phyloP scores from a whole-genome alignment of 176 grass and related monocot genomes.

The Triticum dicoccoides region DNA sequence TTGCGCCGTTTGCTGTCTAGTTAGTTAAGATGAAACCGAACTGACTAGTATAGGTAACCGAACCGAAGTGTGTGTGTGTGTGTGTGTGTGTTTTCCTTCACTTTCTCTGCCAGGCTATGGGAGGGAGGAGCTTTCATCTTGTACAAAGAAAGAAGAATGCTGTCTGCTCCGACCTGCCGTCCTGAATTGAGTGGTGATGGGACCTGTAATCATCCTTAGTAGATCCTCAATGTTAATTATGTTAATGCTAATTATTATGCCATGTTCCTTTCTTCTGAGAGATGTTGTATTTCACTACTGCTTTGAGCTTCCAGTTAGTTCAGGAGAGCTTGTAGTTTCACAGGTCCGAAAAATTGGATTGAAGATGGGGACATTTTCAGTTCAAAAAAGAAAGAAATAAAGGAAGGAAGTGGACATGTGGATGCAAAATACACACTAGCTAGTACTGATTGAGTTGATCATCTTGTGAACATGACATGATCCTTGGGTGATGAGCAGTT shows the following conservation, averaged over 20 bases:
- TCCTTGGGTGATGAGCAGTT: neutral
- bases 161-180: slow-evolving; percentile 35
- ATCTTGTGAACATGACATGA: neutral
- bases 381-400: no score
- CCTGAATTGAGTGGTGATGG: slow-evolving; percentile 36
- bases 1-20: slow-evolving; percentile 45
- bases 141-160: slow-evolving; percentile 50
- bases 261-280: neutral
- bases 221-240: slow-evolving; percentile 35
- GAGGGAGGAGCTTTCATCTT: slow-evolving; percentile 39
- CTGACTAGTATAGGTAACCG: slow-evolving; percentile 55
- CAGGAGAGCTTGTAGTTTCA: no score
- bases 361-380: neutral
- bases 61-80: slow-evolving; percentile 19
- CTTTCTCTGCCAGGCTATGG: slow-evolving; percentile 26
- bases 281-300: neutral
- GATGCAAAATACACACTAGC: neutral
- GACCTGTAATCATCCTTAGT: slow-evolving; percentile 26
- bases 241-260: neutral
- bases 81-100: slow-evolving; percentile 2
- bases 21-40: slow-evolving; percentile 24
- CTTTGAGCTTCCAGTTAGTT: neutral
- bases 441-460: neutral
- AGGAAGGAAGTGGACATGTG: neutral
- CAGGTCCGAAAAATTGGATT: neutral